Evolutionary conservation across 2,329 filamentous ascomycete species (phyloP), one percentile per base, ranked within the genome.

Genomic region (Ceratocystis huliohia): DNA sequence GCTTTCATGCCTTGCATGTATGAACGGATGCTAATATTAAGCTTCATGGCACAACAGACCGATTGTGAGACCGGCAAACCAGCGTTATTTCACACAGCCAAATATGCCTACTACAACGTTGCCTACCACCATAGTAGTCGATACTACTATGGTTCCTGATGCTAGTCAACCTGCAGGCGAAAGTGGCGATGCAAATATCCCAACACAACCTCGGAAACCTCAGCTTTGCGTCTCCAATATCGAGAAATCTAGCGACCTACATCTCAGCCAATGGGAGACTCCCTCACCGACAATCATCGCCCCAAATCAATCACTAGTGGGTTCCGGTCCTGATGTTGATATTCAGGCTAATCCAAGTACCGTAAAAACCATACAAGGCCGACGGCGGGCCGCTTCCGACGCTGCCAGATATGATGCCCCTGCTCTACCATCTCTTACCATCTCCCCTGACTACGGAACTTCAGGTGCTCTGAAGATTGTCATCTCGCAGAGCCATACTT

Each of bases 391-490:
- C 22, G 79, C 87, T 71, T 95, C 91, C 0, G 88, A 91, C 72
- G 91, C 89, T 44, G 92, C 88, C 5, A 77, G 88, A 65, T 87
- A 86, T 61, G 89, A 91, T 70, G 45, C 48, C 6, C 41, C 57
- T 1, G n/a, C 82, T 61, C 79, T 75, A 66, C 13, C 61, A 25
- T 65, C 61, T 6, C 73, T 74, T 46, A 78, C 77, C 64, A 79
- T 79, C 69, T 81, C 80, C 70, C 78, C 80, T 22, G 85, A 88
- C 68, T 3, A 59, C 7, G 56, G 5, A 37, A 59, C 17, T 33
- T 80, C 80, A 2, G 88, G 87, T 44, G 88, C 85, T 66, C 87
- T 94, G 75, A 91, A 88, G 73, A 85, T 95, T 46, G 82, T 93
- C 68, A 93, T 95, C 71, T 88, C 91, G 64, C 83, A 89, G 69